A percentile compares a stretch with the other conserved stretches of the same genome.
Conservation (phyloP, 2,329 filamentous ascomycete genomes). For the Spiromastix sp. region DNA sequence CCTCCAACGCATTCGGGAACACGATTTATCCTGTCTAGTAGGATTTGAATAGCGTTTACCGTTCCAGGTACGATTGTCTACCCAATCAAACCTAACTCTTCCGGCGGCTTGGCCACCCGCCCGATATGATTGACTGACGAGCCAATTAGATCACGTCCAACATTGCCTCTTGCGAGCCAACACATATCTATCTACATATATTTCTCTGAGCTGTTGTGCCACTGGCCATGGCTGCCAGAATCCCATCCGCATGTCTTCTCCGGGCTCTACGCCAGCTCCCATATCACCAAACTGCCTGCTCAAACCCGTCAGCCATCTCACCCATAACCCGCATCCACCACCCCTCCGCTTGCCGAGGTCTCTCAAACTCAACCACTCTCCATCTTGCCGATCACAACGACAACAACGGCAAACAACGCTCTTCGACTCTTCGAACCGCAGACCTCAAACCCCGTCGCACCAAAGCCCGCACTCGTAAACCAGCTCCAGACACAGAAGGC, state of each 20-base stretch:
- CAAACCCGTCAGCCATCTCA: neutral
- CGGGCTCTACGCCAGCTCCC: conserved; percentile 27
- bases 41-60: no score
- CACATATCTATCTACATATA: no score
- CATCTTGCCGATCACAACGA: conserved; percentile 11
- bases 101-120: no score
- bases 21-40: no score
- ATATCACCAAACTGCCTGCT: conserved; percentile 1
- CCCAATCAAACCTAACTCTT: no score
- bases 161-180: no score
- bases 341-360: conserved; percentile 5
- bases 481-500: neutral
- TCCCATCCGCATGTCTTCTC: conserved; percentile 33
- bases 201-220: no score
- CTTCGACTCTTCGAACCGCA: conserved; percentile 21
- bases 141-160: no score
- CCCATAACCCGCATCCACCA: conserved; percentile 6
- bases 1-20: no score
- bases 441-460: conserved; percentile 19
- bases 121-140: no score
- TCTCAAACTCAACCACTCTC: conserved; percentile 23
- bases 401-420: conserved; percentile 6
- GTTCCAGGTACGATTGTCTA: no score
- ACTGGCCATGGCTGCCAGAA: no score
- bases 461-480: neutral